These are phyloP conservation scores for Vitis rupestris DNA, from an alignment of 164 flowering plant species.

Conservation along the genomic window DNA sequence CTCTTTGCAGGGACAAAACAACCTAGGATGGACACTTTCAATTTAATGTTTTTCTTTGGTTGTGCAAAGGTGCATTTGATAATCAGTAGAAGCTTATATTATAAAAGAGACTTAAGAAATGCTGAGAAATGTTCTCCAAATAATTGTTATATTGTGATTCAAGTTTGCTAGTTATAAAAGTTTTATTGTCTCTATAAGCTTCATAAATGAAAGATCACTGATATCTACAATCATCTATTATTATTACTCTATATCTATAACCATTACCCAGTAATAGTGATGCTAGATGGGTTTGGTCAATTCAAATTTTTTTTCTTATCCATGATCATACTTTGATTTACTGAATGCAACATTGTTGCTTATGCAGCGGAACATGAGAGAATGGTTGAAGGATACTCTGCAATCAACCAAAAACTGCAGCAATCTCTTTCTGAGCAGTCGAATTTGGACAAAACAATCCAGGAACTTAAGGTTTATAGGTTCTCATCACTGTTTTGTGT, in stretches of 20 bases:
- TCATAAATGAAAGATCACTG: no score
- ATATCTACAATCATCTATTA: no score
- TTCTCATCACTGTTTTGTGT: neutral
- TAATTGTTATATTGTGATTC: neutral
- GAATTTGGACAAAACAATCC: slow-evolving; percentile 51
- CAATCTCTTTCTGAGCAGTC: slow-evolving; percentile 62
- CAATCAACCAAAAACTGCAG: slow-evolving; percentile 68
- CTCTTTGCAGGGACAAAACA: no score
- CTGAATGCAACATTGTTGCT: neutral
- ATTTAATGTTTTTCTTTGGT: neutral
- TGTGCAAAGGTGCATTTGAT: neutral
- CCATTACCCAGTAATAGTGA: neutral
- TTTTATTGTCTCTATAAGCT: no score
- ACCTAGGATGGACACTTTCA: neutral
- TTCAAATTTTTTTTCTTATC: neutral
- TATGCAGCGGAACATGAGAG: slow-evolving; percentile 79
- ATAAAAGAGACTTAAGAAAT: neutral
- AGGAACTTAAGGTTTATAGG: slow-evolving; percentile 56
- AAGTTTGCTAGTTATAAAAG: neutral
- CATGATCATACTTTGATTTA: neutral
- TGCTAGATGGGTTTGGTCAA: neutral
- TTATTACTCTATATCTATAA: no score
- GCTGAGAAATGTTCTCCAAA: neutral
- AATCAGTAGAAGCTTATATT: no score
- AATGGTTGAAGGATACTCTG: slow-evolving; percentile 75